Percentiles rank a stretch among this genome's conserved stretches.
Evolutionary conservation across 1,139 yeast species (phyloP).

Genomic region (Torulaspora pretoriensis): DNA sequence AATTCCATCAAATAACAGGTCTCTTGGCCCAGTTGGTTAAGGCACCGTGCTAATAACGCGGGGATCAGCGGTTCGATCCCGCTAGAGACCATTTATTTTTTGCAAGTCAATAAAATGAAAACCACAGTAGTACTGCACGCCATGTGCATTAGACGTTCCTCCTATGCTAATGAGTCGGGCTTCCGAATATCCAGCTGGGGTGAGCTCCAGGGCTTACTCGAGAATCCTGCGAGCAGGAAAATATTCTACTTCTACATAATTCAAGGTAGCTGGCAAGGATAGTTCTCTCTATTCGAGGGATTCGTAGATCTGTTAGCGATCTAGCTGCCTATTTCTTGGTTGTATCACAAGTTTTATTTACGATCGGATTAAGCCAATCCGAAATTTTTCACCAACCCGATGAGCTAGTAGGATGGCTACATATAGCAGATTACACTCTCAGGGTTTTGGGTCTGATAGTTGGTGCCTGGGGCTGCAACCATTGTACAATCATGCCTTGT

Average conservation of each 20-base stretch:
- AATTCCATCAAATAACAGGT: slow-evolving; percentile 16
- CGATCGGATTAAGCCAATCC: neutral
- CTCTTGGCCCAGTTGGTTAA: slow-evolving; percentile 38
- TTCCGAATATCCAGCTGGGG: too few species aligned
- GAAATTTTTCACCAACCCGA: neutral
- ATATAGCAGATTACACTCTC: slow-evolving; percentile 6
- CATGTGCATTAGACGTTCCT: too few species aligned
- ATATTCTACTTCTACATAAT: too few species aligned
- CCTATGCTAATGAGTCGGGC: too few species aligned
- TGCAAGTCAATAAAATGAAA: too few species aligned
- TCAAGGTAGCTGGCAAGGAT: too few species aligned
- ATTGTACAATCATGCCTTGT: slow-evolving; percentile 25
- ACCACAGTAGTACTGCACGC: neutral
- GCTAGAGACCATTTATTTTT: slow-evolving; percentile 32
- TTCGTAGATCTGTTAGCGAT: too few species aligned
- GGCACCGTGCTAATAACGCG: slow-evolving; percentile 39
- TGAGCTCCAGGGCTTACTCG: too few species aligned
- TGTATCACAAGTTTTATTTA: neutral
- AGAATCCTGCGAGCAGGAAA: too few species aligned
- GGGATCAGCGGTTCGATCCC: slow-evolving; percentile 39
- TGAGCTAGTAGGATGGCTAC: slow-evolving; percentile 4
- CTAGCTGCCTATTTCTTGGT: too few species aligned
- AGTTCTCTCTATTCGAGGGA: too few species aligned
- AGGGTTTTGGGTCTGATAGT: slow-evolving; percentile 28
- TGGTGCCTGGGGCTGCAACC: slow-evolving; percentile 35